These are phyloP conservation scores for Arabidopsis thaliana DNA, from an alignment of 345 rosid species.

Conservation along the genomic window DNA sequence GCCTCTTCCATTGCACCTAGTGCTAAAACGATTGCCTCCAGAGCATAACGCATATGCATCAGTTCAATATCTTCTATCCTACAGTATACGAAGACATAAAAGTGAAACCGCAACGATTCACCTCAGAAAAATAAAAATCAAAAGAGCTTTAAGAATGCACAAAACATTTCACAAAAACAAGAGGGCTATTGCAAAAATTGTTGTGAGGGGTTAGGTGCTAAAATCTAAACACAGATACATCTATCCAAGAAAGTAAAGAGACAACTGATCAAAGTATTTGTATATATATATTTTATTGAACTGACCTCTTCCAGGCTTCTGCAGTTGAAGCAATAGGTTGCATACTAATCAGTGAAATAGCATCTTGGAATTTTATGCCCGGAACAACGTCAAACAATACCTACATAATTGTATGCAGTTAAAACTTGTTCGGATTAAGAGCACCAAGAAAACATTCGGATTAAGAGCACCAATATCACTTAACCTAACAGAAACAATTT, in stretches of 20 bases:
- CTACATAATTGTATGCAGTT: constrained; percentile 51
- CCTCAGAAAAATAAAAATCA: not conserved
- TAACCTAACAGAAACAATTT: constrained; percentile 1
- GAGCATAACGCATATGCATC: constrained; percentile 94
- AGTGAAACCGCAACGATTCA: constrained; percentile 7
- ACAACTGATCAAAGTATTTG: not conserved
- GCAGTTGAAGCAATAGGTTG: constrained; percentile 85
- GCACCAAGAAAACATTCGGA: constrained; percentile 15
- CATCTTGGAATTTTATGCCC: constrained; percentile 80
- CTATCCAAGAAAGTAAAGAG: constrained; percentile 13
- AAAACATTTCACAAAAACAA: constrained; percentile 24
- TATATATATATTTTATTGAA: constrained; percentile 16
- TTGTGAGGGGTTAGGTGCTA: constrained; percentile 8
- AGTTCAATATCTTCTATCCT: constrained; percentile 97
- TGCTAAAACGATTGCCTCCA: constrained; percentile 85
- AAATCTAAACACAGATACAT: constrained; percentile 15
- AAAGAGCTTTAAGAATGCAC: constrained; percentile 21
- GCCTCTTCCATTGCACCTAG: constrained; percentile 71
- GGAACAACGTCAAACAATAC: constrained; percentile 97
- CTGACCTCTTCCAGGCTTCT: constrained; percentile 86
- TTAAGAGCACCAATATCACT: constrained; percentile 12
- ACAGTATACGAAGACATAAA: constrained; percentile 34
- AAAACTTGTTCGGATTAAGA: constrained; percentile 14
- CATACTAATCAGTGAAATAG: constrained; percentile 87
- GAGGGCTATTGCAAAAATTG: constrained; percentile 9